Evolutionary conservation across 441 rosid species (phyloP), one percentile per base, ranked within the genome.

Genomic region (Pelargonium cotyledonis): DNA sequence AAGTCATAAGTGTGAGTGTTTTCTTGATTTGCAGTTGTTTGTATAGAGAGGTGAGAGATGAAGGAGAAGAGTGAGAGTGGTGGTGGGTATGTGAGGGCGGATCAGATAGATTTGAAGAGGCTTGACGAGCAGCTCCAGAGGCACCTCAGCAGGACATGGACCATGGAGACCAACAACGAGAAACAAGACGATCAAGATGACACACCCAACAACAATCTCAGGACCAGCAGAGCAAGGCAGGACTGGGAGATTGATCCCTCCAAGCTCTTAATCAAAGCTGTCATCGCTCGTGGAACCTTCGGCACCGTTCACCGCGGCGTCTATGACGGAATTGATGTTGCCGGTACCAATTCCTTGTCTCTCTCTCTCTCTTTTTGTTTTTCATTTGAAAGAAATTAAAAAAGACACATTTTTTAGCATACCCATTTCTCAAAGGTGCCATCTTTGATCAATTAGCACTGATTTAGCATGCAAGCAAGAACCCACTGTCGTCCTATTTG

Each of bases 31-130:
- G 16, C 43, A 23, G 60, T 29, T 26, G 46, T 70, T 66, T 3
- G 0, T 51, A 8, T 58, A 29, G n/a, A 49, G 44, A 57, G 77
- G 23, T 21, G 23, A 21, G 23, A 71, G 38, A 89, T 89, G 97
- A 86, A 84, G 86, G 90, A 86, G 81, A 88, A 84, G 85, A 81
- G 76, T 72, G 95, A 82, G 77, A 78, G 84, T 40, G 93, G 85
- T 21, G 82, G 74, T 29, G 87, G 80, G 70, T 83, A 88, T 58
- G 75, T 75, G 47, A 75, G 78, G 58, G 78, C 78, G 3, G 78
- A 75, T 71, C 78, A 75, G 78, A 75, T 75, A 51, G 78, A 75
- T 67, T 75, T 75, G 77, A 80, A 83, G 82, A 86, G 88, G 77
- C 70, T 85, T 66, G 90, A 85, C 71, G 89, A 83, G 72, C 88